These are phyloP conservation scores for Sugiyamaella paludigena DNA, from an alignment of 1,139 yeast genomes.

Conservation along the genomic window DNA sequence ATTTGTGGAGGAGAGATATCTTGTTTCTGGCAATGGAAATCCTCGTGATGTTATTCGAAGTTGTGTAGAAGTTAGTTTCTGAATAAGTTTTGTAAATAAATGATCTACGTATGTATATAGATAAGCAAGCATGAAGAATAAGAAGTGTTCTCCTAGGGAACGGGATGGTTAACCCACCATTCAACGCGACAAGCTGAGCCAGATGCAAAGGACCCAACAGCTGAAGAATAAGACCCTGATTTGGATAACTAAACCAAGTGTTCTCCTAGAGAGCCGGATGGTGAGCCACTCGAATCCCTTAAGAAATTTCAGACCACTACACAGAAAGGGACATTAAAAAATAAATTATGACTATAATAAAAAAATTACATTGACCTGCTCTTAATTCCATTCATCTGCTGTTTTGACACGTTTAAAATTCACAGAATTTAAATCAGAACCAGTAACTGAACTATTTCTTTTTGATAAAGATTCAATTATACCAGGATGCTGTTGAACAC, in stretches of 20 bases:
- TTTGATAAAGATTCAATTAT: constrained; percentile 59
- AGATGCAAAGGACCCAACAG: no score
- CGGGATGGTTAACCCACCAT: no score
- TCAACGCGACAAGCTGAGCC: no score
- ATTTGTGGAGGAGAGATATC: constrained; percentile 52
- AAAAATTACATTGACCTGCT: no score
- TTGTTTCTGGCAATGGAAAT: constrained; percentile 75
- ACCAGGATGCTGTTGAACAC: constrained; percentile 73
- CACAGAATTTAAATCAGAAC: background rate
- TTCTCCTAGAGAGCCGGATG: no score
- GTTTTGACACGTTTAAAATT: constrained; percentile 6
- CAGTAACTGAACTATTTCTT: constrained; percentile 9
- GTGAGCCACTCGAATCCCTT: no score
- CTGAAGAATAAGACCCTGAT: no score
- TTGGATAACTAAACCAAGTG: no score
- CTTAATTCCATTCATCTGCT: constrained; percentile 6
- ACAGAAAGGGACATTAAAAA: no score
- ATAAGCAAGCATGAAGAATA: background rate
- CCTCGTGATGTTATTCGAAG: constrained; percentile 62
- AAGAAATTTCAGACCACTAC: no score
- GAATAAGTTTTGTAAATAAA: background rate
- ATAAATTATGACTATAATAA: no score
- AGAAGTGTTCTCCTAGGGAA: no score
- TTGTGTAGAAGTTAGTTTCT: constrained; percentile 30
- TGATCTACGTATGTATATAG: background rate